Evolutionary conservation across 2,329 filamentous ascomycete genomes (phyloP).

Genomic region (Ilyonectria destructans): DNA sequence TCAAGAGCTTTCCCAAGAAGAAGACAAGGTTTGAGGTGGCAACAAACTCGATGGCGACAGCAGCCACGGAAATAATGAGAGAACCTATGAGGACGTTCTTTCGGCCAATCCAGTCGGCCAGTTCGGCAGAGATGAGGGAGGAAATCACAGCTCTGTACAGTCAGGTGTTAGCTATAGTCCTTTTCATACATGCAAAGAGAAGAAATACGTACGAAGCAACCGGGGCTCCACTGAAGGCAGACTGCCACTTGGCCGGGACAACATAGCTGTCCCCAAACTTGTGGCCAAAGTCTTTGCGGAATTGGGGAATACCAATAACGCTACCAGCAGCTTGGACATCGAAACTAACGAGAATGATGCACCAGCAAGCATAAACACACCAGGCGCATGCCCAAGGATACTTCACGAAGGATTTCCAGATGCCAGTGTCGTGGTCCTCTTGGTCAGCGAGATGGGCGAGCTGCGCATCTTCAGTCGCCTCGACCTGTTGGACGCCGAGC

Average conservation of each 20-base stretch:
- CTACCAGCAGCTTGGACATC: slow-evolving; percentile 15
- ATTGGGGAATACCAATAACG: slow-evolving; percentile 25
- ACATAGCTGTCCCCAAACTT: slow-evolving; percentile 2
- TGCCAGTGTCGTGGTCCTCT: slow-evolving; percentile 35
- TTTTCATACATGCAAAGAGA: neutral
- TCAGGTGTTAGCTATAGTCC: neutral
- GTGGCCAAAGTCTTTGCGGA: slow-evolving; percentile 17
- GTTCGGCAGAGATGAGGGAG: slow-evolving; percentile 28
- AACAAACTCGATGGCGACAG: slow-evolving; percentile 30
- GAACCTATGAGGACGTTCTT: slow-evolving; percentile 27
- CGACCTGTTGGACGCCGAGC: slow-evolving; percentile 20
- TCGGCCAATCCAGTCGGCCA: slow-evolving; percentile 34
- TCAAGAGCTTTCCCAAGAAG: slow-evolving; percentile 32
- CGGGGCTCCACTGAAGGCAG: slow-evolving; percentile 23
- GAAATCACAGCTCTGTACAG: slow-evolving; percentile 23
- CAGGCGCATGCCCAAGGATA: slow-evolving; percentile 23
- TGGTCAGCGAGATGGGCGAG: slow-evolving; percentile 31
- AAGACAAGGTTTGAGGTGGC: slow-evolving; percentile 31
- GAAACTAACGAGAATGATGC: slow-evolving; percentile 19
- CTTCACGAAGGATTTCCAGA: slow-evolving; percentile 25
- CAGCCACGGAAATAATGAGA: slow-evolving; percentile 17
- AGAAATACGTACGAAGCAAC: slow-evolving; percentile 3
- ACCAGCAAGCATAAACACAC: slow-evolving; percentile 21
- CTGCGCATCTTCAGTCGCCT: slow-evolving; percentile 26
- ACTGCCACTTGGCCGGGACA: slow-evolving; percentile 20